Evolutionary conservation across 169 alveolate species (phyloP).

Genomic region (Cryptosporidium bovis): DNA sequence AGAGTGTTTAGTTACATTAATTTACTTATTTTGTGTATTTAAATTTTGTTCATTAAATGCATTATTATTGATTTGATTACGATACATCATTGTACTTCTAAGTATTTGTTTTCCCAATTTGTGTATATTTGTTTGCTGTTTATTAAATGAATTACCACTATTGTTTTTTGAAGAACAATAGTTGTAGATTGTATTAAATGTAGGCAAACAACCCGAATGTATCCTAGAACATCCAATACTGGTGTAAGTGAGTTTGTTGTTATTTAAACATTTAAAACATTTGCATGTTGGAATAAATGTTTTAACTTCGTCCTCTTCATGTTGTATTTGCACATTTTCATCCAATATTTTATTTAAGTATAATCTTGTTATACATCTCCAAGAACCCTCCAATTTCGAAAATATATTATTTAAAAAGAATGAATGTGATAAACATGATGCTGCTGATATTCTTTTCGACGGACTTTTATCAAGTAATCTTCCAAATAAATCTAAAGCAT

Average conservation of each 20-base stretch:
- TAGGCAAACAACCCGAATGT: conserved; percentile 39
- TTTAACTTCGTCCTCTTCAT: conserved; percentile 42
- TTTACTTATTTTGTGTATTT: conserved; percentile 41
- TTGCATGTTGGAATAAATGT: conserved; percentile 44
- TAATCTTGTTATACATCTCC: conserved; percentile 44
- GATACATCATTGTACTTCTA: conserved; percentile 4
- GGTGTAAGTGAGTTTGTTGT: not conserved
- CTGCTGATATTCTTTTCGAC: conserved; percentile 62
- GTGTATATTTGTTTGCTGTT: not conserved
- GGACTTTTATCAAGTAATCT: conserved; percentile 62
- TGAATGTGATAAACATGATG: conserved; percentile 38
- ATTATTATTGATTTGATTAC: not conserved
- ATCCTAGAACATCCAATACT: conserved; percentile 11
- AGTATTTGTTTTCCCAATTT: conserved; percentile 11
- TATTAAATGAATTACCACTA: not conserved
- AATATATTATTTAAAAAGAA: conserved; percentile 12
- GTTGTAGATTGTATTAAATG: conserved; percentile 34
- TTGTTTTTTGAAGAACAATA: conserved; percentile 47
- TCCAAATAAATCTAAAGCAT: conserved; percentile 55
- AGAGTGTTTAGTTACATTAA: not conserved
- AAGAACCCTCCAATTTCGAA: conserved; percentile 8
- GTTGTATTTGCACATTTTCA: conserved; percentile 49
- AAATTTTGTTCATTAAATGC: conserved; percentile 36
- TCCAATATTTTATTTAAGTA: conserved; percentile 20
- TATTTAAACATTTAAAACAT: conserved; percentile 17